Conservation (phyloP, 2,329 filamentous ascomycete species). For the Hypoxylon sp. region DNA sequence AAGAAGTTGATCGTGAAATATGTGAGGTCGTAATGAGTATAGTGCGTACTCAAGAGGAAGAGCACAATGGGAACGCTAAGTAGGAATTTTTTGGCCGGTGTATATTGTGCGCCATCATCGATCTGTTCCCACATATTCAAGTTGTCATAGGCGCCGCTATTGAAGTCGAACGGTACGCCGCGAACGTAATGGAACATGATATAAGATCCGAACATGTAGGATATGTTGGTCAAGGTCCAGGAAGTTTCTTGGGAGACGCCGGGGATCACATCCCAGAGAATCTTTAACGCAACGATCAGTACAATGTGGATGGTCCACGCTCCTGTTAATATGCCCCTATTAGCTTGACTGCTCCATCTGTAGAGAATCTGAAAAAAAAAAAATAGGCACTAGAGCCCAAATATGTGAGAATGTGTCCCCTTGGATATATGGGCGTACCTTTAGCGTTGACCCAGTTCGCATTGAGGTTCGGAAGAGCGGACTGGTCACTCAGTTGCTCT, state of each 20-base stretch:
- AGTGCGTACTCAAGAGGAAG: constrained; percentile 97
- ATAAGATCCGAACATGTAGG: constrained; percentile 98
- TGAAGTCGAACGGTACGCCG: constrained; percentile 98
- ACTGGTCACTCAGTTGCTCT: constrained; percentile 98
- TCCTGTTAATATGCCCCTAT: constrained; percentile 68
- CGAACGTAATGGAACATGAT: constrained; percentile 99
- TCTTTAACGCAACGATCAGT: constrained; percentile 90
- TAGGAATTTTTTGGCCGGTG: constrained; percentile 97
- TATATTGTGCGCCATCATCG: constrained; percentile 98
- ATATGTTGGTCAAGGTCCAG: constrained; percentile 98
- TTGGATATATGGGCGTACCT: constrained; percentile 71
- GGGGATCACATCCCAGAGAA: constrained; percentile 96
- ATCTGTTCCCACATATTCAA: constrained; percentile 99
- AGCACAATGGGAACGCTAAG: constrained; percentile 93
- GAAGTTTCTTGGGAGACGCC: constrained; percentile 98
- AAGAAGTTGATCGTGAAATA: constrained; percentile 99
- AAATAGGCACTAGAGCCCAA: background rate
- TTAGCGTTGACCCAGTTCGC: constrained; percentile 99
- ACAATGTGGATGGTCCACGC: constrained; percentile 99
- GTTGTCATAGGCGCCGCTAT: constrained; percentile 97
- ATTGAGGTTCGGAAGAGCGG: constrained; percentile 93
- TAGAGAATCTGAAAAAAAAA: constrained; percentile 4
- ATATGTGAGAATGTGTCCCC: background rate
- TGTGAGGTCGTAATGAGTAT: constrained; percentile 96
- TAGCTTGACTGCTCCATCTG: constrained; percentile 24